Evolutionary conservation across 2,329 filamentous ascomycete genomes (phyloP), one percentile per base, ranked within the genome.

Genomic region (Pezicula radicicola): DNA sequence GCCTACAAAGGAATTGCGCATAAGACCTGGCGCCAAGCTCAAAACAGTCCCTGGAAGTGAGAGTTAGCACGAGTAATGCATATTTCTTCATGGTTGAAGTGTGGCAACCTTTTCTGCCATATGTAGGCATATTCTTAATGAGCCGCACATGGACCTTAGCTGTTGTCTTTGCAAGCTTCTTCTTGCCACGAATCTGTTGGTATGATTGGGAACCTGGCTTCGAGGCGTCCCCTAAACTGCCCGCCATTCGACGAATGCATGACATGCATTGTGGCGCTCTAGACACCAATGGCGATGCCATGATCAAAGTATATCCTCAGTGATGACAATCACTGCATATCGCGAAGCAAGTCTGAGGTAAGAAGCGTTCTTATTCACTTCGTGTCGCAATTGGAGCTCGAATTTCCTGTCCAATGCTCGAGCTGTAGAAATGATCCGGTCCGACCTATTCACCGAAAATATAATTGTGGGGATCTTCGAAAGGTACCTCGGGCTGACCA

Each of bases 71-170:
- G 12, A 36, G 28, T 49, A 59, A 63, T 35, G 48, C 28, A 27
- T 46, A 33, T 5, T 30, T 33, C 30, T 33, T 33, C 30, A 25
- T 15, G 18, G 12, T 40, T 12, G 10, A 13, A 12, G 33, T 6
- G 35, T 45, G 44, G 55, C 49, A 61, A 74, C 75, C 75, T 66
- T 68, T 68, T 51, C 65, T 66, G 42, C 80, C 80, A 64, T 75
- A 81, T n/a, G 70, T 71, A 48, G 72, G 71, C 37, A 81, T 69
- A 62, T 81, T 75, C 61, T 76, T 71, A 36, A 76, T 65, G 51
- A 83, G 69, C 59, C 76, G 72, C 28, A 80, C 78, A 28, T 75
- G 72, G 37, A 81, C 71, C 48, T 66, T 68, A 19, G 65, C 60
- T 27, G 57, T 46, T n/a, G 57, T 51, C 59, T 72, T 75, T 19